Evolutionary conservation across 495 filamentous ascomycete genomes (phyloP), one percentile per base, ranked within the genome.

Genomic region (Hyaloscypha hepaticicola): DNA sequence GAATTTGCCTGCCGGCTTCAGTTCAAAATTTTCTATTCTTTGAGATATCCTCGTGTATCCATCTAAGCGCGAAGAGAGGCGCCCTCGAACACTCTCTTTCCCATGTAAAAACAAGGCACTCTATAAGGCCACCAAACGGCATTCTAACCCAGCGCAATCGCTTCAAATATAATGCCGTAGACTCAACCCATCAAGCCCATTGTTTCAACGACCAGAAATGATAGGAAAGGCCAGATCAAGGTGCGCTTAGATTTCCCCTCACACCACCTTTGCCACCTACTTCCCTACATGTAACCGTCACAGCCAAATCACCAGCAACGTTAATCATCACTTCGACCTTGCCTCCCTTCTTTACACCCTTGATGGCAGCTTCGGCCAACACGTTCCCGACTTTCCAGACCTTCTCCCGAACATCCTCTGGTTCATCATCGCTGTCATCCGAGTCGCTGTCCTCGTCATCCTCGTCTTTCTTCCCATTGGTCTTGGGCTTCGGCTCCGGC

Each of bases 251-350:
- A 53, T 67, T 63, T 8, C 67, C 70, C 29, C 68, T 63, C 1
- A 72, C 70, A 53, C 70, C 70, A 33, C 68, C 68, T 41, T 70
- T 72, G 11, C 31, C 65, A 41, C 93, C 93, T 38, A 96, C 87
- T 74, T 96, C 92, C 64, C 93, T 83, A 63, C 88, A 88, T 26
- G 92, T 89, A 70, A 96, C 81, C 64, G 88, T 89, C 64, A 97
- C 81, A 62, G 79, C 80, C 55, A 96, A 77, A 75, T 97, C 93
- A 21, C 82, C 83, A 49, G 82, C 85, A 61, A 97, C 90, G 70
- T 92, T 93, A 65, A 99, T 83, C 73, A 89, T 94, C 55, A 98
- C 87, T 83, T 98, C 95, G 66, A 98, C 87, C 81, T 95, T 97
- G 67, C 84, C 82, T 41, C 90, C 90, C 81, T 93, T 93, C 85